phyloP scores from a whole-genome alignment of 805 yeast species.

The Ascoidea tarda region DNA sequence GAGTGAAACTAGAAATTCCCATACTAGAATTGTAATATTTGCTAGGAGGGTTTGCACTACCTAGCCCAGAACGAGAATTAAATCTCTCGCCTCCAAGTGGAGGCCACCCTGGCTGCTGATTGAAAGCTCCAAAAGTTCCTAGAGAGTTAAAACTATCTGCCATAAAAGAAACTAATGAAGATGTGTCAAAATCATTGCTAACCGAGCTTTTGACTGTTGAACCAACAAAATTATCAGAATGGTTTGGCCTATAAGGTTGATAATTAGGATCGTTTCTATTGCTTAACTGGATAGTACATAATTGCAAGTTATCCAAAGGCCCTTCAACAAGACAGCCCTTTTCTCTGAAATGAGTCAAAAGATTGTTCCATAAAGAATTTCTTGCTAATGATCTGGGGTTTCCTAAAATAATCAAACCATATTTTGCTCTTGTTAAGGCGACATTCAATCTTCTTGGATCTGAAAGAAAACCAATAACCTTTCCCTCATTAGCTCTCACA shows the following conservation, averaged over 20 bases:
- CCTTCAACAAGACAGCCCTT: conserved; percentile 87
- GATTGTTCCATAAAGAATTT: conserved; percentile 64
- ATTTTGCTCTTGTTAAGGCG: conserved; percentile 79
- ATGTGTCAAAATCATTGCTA: conserved; percentile 21
- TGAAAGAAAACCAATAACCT: conserved; percentile 67
- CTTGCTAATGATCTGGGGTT: conserved; percentile 66
- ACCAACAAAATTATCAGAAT: conserved; percentile 4
- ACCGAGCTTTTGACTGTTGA: conserved; percentile 12
- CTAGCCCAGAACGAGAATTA: neutral
- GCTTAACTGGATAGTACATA: conserved; percentile 45
- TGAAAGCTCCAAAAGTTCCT: neutral
- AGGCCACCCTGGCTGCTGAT: conserved; percentile 12
- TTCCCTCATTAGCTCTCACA: conserved; percentile 60
- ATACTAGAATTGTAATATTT: neutral
- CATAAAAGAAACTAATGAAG: conserved; percentile 23
- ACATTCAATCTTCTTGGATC: conserved; percentile 84
- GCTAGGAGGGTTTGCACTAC: neutral
- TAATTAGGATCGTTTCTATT: conserved; percentile 3
- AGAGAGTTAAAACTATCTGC: conserved; percentile 12
- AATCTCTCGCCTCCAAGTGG: too few relatives aligned
- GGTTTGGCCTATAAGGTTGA: conserved; percentile 7
- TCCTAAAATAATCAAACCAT: conserved; percentile 70
- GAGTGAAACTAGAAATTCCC: neutral
- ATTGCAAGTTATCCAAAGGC: conserved; percentile 61
- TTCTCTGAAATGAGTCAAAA: conserved; percentile 68